Base-by-base conservation (phyloP, 768 basidiomycete genomes). In the Phanerochaete sordida region DNA sequence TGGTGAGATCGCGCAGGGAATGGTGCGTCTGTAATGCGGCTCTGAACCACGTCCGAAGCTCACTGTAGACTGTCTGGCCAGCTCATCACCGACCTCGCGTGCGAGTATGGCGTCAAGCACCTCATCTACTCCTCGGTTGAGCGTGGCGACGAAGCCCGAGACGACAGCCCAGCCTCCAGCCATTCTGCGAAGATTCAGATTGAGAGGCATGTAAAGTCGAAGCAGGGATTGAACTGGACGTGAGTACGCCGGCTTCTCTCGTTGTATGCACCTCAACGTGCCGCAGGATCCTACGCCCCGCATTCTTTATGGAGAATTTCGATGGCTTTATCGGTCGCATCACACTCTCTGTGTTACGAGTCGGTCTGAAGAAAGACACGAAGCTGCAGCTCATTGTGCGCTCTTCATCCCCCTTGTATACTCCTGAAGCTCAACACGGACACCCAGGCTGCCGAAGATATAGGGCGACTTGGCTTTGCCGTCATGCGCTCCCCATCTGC, bases 301-400 rank as follows among this genome's bases (percentile, higher is more conserved):
- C 68, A 9, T 76, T 79, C 57, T 79, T 79, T 63, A 75, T 79
- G 76, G 78, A 79, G 52, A 78, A 79, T 54, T 78, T 74, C 43
- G 71, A 76, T 9, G 72, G 75, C 3, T 68, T 66, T 2, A 70
- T 78, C 21, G 78, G 78, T 4, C 64, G 70, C 2, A 66, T 79
- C 28, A 71, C 77, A 0, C 67, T 66, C 2, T 70, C 68, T 31
- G 73, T 76, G 1, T 51, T 78, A 7, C 72, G 66, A 27, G 62
- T 53, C 24, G 77, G 76, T 2, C 62, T 78, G 24, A 70, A 74
- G 52, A 67, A 69, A 2, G 62, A 63, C 12, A 74, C 76, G 1
- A 72, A 71, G 24, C 33, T 76, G 1, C 71, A 71, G 44, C 56
- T 77, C 19, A 67, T 78, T 37, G 77, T 77, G 63, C 58, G 76